A percentile compares a stretch with the other conserved stretches of the same genome.
Evolutionary conservation across 805 yeast genomes (phyloP).

Genomic region (Torulaspora indica): DNA sequence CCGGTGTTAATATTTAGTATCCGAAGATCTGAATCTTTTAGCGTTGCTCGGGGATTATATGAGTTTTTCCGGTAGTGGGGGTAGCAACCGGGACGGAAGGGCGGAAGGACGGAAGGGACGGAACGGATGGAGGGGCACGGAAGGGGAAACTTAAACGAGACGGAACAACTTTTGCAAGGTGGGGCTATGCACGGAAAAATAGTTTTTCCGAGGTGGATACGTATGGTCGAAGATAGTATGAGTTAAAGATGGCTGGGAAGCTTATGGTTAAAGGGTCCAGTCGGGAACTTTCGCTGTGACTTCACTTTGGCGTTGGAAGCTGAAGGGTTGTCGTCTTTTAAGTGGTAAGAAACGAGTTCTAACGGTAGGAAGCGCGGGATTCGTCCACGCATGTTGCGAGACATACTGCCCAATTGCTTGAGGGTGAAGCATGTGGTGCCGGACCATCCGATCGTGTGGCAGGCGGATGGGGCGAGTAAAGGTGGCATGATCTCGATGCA

Average conservation of each 20-base stretch:
- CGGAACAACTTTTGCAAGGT: too few relatives aligned
- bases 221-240: too few relatives aligned
- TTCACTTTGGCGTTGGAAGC: background rate
- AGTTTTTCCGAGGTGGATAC: background rate
- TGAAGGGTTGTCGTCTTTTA: background rate
- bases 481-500: conserved; percentile 16
- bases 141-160: background rate
- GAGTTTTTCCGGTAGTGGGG: background rate
- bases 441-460: conserved; percentile 9
- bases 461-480: background rate
- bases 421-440: conserved; percentile 11
- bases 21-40: background rate
- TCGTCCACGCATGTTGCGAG: conserved; percentile 8
- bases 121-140: too few relatives aligned
- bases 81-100: background rate
- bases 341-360: conserved; percentile 1
- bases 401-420: conserved; percentile 11
- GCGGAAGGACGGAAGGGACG: too few relatives aligned
- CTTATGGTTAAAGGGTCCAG: background rate
- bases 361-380: conserved; percentile 1
- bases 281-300: background rate
- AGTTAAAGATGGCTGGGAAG: background rate
- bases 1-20: background rate
- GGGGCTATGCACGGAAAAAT: background rate
- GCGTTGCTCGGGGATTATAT: too few relatives aligned